A percentile compares a stretch with the other conserved stretches of the same genome.
Conservation (phyloP, 176 grass and related monocot species). For the Oryza longistaminata region DNA sequence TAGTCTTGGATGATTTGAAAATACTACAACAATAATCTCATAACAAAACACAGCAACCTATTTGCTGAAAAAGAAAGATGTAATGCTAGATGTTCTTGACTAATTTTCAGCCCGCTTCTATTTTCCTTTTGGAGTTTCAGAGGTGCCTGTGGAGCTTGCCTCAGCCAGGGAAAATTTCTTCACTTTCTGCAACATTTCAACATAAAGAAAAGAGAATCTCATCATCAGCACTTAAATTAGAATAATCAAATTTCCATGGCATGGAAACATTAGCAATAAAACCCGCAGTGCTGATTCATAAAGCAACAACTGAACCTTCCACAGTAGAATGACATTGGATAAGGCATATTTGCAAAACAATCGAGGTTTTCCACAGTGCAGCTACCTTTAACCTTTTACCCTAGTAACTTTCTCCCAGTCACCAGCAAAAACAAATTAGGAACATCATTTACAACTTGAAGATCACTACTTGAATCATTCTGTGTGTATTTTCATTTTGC, state of each 20-base stretch:
- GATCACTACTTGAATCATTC: background rate
- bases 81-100: background rate
- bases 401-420: background rate
- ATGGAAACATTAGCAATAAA: background rate
- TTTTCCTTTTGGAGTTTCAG: conserved; percentile 46
- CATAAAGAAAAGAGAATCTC: conserved; percentile 19
- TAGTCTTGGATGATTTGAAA: background rate
- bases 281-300: background rate
- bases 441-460: background rate
- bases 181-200: conserved; percentile 54
- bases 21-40: background rate
- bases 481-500: background rate
- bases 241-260: background rate
- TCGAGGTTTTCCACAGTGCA: background rate
- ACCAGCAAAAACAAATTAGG: background rate
- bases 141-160: conserved; percentile 29
- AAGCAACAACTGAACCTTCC: background rate
- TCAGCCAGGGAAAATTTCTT: conserved; percentile 80
- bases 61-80: background rate
- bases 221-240: background rate
- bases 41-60: background rate
- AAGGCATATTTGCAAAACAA: background rate
- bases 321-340: background rate
- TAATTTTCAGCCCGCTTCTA: conserved; percentile 25
- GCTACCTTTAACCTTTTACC: background rate